Conservation (phyloP, 257 asterid genomes). For the Solanum habrochaites region DNA sequence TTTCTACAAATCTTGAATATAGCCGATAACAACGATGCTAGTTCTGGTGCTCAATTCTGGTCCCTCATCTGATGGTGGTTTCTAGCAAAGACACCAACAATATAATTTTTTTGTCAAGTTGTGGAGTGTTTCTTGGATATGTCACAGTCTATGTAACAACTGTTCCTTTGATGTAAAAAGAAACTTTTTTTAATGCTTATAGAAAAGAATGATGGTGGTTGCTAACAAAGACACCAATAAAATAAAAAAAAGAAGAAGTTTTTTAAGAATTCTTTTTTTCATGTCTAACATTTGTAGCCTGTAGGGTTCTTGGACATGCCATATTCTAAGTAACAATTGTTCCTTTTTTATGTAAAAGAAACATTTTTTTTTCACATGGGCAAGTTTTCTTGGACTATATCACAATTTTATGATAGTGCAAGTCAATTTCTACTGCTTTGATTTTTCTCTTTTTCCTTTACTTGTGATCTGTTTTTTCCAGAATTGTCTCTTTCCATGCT, state of each 20-base stretch:
- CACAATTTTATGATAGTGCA: neutral
- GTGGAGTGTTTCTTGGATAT: neutral
- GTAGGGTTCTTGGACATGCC: neutral
- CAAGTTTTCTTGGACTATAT: neutral
- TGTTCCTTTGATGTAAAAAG: neutral
- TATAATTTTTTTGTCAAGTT: neutral
- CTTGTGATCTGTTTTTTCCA: neutral
- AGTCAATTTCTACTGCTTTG: neutral
- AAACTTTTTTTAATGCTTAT: neutral
- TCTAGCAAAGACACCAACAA: neutral
- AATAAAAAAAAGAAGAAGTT: neutral
- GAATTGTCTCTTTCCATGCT: neutral
- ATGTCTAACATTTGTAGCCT: neutral
- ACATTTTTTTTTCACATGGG: neutral
- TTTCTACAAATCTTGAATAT: neutral
- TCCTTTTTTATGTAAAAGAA: neutral
- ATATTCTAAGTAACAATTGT: neutral
- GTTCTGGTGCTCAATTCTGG: neutral
- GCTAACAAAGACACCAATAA: neutral
- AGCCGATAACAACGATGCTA: neutral
- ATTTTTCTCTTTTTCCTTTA: neutral
- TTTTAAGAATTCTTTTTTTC: neutral
- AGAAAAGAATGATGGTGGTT: neutral
- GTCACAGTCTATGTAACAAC: neutral
- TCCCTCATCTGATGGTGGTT: neutral